Base-by-base conservation (phyloP, 169 alveolate genomes). In the Eimeria praecox region DNA sequence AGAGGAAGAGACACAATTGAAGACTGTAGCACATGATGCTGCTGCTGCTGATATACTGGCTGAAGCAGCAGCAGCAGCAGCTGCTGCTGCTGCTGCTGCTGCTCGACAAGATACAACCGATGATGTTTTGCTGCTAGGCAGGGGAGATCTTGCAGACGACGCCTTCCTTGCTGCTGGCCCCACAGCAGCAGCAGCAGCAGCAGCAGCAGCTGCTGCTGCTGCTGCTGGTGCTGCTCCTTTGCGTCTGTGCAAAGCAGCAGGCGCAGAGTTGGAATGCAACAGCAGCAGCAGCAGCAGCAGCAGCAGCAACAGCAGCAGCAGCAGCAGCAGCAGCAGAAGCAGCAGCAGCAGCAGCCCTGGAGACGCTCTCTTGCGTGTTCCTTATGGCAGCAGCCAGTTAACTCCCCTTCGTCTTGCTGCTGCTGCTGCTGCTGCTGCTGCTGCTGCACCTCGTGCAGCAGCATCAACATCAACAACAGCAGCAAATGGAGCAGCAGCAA, bases 31-130 rank as follows among this genome's bases (percentile, higher is more conserved):
- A 16, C 4, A 8, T 14, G 66, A 8, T 14, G 66, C 18, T 8
- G 90, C 71, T 10, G 90, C 90, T 10, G 69, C 64, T 24, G 90
- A 82, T n/a, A 38, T 82, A 6, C 24, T 82, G 6, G 90, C 90
- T 24, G 90, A 82, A 49, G 90, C 90, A 82, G 90, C 90, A 44
- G 90, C 90, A 46, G 90, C 90, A 82, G 87, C 87, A 44, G 90
- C 90, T 27, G 90, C 90, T 49, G 90, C 90, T 22, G 90, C 90
- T 27, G 90, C 90, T 49, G 87, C 87, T 22, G 90, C 90, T 27
- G 69, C 49, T 24, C 42, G 90, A 5, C 90, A 82, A 38, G 90
- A 27, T 46, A 49, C 42, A 56, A n/a, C n/a, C n/a, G 90, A 49
- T n/a, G 90, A 82, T 6, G 27, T 52, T 20, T 27, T 82, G 90